A percentile compares a stretch with the other conserved stretches of the same genome.
These are phyloP conservation scores for Periconia macrospinosa DNA, from an alignment of 2,329 filamentous ascomycete genomes.

Conservation along the genomic window DNA sequence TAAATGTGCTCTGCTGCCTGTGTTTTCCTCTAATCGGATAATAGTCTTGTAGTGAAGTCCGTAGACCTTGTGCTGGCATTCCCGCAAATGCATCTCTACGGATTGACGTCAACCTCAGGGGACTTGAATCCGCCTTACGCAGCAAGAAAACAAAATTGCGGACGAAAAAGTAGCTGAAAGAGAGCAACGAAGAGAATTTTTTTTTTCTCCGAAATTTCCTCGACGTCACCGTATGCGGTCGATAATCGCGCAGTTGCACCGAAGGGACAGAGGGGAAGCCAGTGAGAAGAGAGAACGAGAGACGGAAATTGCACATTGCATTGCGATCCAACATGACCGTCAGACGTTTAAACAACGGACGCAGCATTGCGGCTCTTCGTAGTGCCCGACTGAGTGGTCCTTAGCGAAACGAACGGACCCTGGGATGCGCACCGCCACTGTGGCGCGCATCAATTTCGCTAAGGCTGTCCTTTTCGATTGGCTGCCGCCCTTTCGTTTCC, in stretches of 20 bases:
- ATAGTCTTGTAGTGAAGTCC: neutral
- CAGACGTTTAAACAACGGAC: neutral
- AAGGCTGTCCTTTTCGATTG: neutral
- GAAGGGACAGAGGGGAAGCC: neutral
- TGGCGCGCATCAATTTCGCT: neutral
- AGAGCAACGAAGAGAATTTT: neutral
- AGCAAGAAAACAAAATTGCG: neutral
- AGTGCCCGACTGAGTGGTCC: neutral
- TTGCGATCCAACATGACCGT: neutral
- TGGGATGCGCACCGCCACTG: neutral
- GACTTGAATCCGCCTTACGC: neutral
- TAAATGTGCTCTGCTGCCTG: neutral
- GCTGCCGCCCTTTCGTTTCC: neutral
- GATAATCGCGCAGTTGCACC: neutral
- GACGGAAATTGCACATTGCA: neutral
- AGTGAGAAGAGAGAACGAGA: neutral
- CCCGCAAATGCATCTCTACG: neutral
- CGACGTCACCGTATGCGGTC: neutral
- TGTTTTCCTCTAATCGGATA: neutral
- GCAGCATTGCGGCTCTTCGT: conserved; percentile 1
- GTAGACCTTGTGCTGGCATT: neutral
- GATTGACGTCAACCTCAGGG: too few species aligned
- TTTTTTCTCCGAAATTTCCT: neutral
- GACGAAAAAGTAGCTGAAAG: neutral
- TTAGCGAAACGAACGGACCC: neutral